Conservation (phyloP, 805 yeast genomes). For the Kodamaea nitidulidarum region DNA sequence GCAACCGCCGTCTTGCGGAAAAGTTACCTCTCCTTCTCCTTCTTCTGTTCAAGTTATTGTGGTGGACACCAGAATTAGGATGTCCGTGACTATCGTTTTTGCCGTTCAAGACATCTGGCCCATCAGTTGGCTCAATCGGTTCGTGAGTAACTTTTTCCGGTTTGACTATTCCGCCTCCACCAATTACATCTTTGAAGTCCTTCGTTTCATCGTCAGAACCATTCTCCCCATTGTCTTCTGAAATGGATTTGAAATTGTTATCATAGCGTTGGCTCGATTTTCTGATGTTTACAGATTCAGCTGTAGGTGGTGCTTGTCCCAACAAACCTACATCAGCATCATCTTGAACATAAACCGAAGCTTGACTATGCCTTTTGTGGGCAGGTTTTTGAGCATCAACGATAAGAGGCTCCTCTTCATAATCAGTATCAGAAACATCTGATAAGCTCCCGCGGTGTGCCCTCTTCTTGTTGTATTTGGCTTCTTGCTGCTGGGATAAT, state of each 20-base stretch:
- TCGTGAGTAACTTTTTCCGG: neutral
- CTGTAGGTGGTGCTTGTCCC: slow-evolving; percentile 30
- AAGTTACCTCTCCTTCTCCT: slow-evolving; percentile 37
- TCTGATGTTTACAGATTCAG: neutral
- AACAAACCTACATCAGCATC: slow-evolving; percentile 32
- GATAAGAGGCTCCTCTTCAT: slow-evolving; percentile 5
- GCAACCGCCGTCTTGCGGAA: slow-evolving; percentile 27
- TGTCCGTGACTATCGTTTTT: neutral
- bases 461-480: slow-evolving; percentile 23
- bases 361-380: slow-evolving; percentile 14
- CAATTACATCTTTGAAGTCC: neutral
- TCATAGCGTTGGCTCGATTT: neutral
- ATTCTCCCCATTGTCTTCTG: slow-evolving; percentile 1
- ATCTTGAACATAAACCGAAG: slow-evolving; percentile 26
- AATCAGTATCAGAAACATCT: slow-evolving; percentile 12
- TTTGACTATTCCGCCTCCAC: neutral
- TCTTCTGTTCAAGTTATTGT: slow-evolving; percentile 12
- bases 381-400: slow-evolving; percentile 2
- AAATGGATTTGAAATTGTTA: neutral
- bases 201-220: neutral
- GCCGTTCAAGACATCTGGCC: neutral
- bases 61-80: neutral
- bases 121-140: neutral
- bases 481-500: slow-evolving; percentile 34
- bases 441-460: slow-evolving; percentile 12